A percentile compares a stretch with the other conserved stretches of the same genome.
phyloP scores from a whole-genome alignment of 805 yeast species.

The Yarrowia yakushimensis region DNA sequence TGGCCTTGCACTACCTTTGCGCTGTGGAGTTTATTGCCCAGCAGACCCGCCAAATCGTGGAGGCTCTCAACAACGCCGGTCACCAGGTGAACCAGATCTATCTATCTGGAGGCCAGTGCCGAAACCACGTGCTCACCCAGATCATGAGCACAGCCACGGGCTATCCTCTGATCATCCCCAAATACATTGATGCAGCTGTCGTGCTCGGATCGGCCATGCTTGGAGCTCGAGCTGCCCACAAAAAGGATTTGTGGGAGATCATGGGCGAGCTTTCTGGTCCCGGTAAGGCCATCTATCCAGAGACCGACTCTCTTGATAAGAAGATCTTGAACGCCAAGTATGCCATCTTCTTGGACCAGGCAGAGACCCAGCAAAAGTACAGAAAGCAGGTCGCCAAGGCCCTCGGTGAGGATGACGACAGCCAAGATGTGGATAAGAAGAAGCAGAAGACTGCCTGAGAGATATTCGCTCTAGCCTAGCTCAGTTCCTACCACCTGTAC shows the following conservation, averaged over 20 bases:
- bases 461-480: background rate
- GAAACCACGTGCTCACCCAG: conserved; percentile 85
- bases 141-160: conserved; percentile 91
- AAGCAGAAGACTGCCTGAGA: background rate
- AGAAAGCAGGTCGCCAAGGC: conserved; percentile 51
- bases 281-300: conserved; percentile 75
- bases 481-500: background rate
- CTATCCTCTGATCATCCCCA: conserved; percentile 84
- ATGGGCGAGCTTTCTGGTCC: conserved; percentile 83
- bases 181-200: conserved; percentile 94
- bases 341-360: conserved; percentile 82
- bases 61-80: conserved; percentile 76
- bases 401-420: background rate
- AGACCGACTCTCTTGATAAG: conserved; percentile 60
- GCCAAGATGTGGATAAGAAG: background rate
- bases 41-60: conserved; percentile 93
- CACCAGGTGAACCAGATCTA: conserved; percentile 72
- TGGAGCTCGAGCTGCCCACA: conserved; percentile 84
- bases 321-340: conserved; percentile 73
- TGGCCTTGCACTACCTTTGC: conserved; percentile 82
- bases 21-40: conserved; percentile 98
- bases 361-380: conserved; percentile 72
- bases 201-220: conserved; percentile 93
- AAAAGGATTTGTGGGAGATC: conserved; percentile 64
- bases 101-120: conserved; percentile 95